phyloP scores from a whole-genome alignment of 2,329 filamentous ascomycete species.

The Sclerotinia minor region DNA sequence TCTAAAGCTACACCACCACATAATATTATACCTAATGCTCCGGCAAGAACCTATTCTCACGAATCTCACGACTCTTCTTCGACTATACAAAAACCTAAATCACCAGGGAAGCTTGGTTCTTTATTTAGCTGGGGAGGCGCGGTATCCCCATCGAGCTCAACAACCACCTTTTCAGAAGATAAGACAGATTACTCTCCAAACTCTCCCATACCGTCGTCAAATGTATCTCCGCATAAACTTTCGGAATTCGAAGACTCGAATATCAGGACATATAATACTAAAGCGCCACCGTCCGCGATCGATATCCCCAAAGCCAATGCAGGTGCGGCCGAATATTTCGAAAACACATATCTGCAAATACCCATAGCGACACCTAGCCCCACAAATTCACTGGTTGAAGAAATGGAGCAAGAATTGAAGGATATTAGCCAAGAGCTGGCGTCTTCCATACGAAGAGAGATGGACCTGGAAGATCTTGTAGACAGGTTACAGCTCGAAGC shows the following conservation, averaged over 20 bases:
- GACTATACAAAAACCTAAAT: constrained; percentile 46
- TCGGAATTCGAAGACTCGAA: constrained; percentile 35
- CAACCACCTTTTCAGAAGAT: constrained; percentile 60
- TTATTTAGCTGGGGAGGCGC: constrained; percentile 67
- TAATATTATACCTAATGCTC: constrained; percentile 32
- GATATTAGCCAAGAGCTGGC: constrained; percentile 93
- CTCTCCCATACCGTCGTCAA: constrained; percentile 59
- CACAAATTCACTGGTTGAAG: constrained; percentile 62
- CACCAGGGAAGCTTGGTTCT: constrained; percentile 59
- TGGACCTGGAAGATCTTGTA: constrained; percentile 93
- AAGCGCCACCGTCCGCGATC: constrained; percentile 44
- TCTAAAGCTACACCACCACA: constrained; percentile 40
- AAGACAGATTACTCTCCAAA: constrained; percentile 53
- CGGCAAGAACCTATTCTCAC: constrained; percentile 35
- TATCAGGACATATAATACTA: constrained; percentile 28
- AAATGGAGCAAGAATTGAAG: constrained; percentile 91
- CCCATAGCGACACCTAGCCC: constrained; percentile 43
- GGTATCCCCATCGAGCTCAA: constrained; percentile 56
- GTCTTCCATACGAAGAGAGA: constrained; percentile 87
- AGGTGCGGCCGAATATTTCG: constrained; percentile 45
- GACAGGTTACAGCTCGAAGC: constrained; percentile 82
- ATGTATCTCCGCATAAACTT: constrained; percentile 44
- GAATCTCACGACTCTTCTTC: constrained; percentile 37
- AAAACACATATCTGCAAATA: constrained; percentile 38
- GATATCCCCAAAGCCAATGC: constrained; percentile 42